These are phyloP conservation scores for Hebeloma cylindrosporum DNA, from an alignment of 768 basidiomycete species.

Conservation along the genomic window DNA sequence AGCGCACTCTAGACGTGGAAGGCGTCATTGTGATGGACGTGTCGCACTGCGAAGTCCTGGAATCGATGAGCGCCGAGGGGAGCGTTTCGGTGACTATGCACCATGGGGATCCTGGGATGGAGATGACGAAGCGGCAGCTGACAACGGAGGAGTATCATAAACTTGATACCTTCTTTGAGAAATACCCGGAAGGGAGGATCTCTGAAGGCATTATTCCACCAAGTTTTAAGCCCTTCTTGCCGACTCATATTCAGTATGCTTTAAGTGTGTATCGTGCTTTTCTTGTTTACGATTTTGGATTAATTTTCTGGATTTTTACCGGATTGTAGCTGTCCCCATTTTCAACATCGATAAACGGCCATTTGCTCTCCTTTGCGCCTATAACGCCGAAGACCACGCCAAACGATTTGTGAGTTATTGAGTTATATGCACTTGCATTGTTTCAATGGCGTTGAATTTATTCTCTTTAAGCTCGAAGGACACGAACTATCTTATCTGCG, in stretches of 20 bases:
- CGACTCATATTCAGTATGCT: conserved; percentile 81
- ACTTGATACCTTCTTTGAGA: conserved; percentile 74
- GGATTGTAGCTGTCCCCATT: conserved; percentile 78
- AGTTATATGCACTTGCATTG: background rate
- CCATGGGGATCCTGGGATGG: conserved; percentile 57
- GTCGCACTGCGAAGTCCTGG: conserved; percentile 84
- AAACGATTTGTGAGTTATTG: conserved; percentile 69
- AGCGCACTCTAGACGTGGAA: conserved; percentile 88
- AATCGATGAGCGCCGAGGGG: conserved; percentile 62
- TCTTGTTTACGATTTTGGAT: conserved; percentile 2
- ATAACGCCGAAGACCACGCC: conserved; percentile 78
- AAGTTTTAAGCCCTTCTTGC: conserved; percentile 82
- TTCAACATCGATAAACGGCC: conserved; percentile 92
- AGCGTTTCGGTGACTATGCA: conserved; percentile 70
- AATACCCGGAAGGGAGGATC: conserved; percentile 82
- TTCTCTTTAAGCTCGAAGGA: conserved; percentile 66
- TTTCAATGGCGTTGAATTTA: conserved; percentile 3
- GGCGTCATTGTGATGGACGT: conserved; percentile 92
- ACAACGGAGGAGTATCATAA: conserved; percentile 71
- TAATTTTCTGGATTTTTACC: conserved; percentile 9
- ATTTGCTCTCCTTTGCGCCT: conserved; percentile 88
- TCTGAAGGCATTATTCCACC: conserved; percentile 84
- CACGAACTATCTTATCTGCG: conserved; percentile 90
- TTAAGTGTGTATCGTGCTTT: conserved; percentile 57
- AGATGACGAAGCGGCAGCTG: conserved; percentile 54